These are phyloP conservation scores for Selaginella moellendorffii DNA, from an alignment of 75 land plant species.

Conservation along the genomic window DNA sequence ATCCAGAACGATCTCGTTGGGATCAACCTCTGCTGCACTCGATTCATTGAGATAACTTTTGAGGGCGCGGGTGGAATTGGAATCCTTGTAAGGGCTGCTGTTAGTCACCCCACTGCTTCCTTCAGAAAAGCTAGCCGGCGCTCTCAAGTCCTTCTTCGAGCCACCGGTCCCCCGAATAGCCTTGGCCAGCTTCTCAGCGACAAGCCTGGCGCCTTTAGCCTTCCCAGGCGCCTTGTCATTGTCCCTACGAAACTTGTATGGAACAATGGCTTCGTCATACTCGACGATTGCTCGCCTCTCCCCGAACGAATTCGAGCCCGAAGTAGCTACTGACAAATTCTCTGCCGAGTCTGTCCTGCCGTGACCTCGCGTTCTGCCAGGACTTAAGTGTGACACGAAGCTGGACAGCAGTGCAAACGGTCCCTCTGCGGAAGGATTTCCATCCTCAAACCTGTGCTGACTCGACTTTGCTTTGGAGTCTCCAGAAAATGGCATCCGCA, in stretches of 20 bases:
- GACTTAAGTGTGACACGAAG: not conserved
- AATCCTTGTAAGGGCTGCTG: not conserved
- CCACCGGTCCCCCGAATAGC: not conserved
- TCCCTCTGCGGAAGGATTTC: no score
- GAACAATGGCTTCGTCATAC: not conserved
- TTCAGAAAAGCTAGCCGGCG: not conserved
- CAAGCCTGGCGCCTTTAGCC: not conserved
- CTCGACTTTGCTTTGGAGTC: no score
- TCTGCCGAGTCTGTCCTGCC: not conserved
- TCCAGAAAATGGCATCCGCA: no score
- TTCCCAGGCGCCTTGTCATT: not conserved
- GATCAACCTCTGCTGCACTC: no score
- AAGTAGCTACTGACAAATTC: not conserved
- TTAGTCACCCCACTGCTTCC: not conserved
- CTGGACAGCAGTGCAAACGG: not conserved
- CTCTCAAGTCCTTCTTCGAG: not conserved
- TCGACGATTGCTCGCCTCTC: not conserved
- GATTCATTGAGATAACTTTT: not conserved
- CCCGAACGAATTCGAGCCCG: not conserved
- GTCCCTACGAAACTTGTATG: not conserved
- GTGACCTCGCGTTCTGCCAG: not conserved
- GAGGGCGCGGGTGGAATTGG: not conserved
- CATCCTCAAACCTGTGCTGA: no score
- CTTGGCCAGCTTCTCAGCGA: not conserved
- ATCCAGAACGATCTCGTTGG: not conserved